Conservation (phyloP, 2,329 filamentous ascomycete genomes). For the Colletotrichum falcatum region DNA sequence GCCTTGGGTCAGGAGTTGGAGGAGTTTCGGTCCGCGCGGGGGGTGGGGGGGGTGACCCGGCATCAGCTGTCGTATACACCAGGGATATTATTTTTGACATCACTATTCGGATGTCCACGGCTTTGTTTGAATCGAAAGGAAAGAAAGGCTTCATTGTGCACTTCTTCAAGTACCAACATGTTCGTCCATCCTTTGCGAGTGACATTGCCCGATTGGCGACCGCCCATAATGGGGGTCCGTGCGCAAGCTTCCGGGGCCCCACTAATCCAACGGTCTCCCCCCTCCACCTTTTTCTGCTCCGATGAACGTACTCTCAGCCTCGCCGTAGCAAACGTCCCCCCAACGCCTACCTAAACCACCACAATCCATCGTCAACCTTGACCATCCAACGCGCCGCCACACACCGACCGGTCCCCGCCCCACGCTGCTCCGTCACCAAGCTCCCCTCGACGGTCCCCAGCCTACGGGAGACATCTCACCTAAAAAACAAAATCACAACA, state of each 20-base stretch:
- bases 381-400: background rate
- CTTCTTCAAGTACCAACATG: background rate
- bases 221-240: slow-evolving; percentile 7
- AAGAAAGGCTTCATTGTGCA: background rate
- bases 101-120: background rate
- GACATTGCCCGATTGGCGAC: background rate
- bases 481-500: background rate
- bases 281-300: slow-evolving; percentile 23
- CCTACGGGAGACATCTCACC: background rate
- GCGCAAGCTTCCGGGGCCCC: slow-evolving; percentile 19
- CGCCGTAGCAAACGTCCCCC: slow-evolving; percentile 13
- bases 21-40: background rate
- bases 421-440: background rate
- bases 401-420: slow-evolving; percentile 4
- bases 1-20: background rate
- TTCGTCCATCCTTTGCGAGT: background rate
- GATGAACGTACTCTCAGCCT: slow-evolving; percentile 19
- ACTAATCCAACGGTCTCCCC: slow-evolving; percentile 1
- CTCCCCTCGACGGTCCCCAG: no score
- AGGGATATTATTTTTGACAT: background rate
- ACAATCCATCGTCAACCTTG: slow-evolving; percentile 9
- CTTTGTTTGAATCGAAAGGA: background rate
- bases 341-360: slow-evolving; percentile 3
- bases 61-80: background rate
- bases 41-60: background rate